Conservation (phyloP, 2,329 filamentous ascomycete species). For the Colletotrichum shisoi region DNA sequence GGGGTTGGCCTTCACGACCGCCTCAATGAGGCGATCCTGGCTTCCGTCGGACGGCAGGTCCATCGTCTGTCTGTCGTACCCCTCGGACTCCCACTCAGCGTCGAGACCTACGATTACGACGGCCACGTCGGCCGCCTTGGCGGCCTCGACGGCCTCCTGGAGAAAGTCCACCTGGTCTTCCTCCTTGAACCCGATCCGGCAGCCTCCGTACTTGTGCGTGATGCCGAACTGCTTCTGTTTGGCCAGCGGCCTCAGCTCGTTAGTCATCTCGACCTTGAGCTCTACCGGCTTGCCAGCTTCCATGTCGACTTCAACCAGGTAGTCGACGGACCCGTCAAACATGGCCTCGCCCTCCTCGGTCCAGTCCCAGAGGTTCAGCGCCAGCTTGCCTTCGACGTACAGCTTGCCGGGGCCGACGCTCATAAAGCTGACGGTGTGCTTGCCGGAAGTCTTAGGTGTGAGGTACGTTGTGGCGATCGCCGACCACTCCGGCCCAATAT, state of each 20-base stretch:
- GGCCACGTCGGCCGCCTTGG: slow-evolving; percentile 70
- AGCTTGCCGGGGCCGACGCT: slow-evolving; percentile 71
- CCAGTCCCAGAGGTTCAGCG: slow-evolving; percentile 74
- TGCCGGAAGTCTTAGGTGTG: slow-evolving; percentile 65
- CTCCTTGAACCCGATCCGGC: slow-evolving; percentile 75
- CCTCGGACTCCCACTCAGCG: slow-evolving; percentile 78
- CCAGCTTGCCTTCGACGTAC: slow-evolving; percentile 66
- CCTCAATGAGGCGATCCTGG: slow-evolving; percentile 69
- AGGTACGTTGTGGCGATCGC: slow-evolving; percentile 68
- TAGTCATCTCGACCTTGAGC: slow-evolving; percentile 70
- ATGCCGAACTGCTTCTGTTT: slow-evolving; percentile 66
- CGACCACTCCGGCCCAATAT: slow-evolving; percentile 70
- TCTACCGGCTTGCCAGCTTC: slow-evolving; percentile 67
- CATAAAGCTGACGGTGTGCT: slow-evolving; percentile 72
- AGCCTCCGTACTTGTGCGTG: slow-evolving; percentile 74
- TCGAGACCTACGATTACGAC: slow-evolving; percentile 74
- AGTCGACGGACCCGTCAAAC: slow-evolving; percentile 73
- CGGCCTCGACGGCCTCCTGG: slow-evolving; percentile 70
- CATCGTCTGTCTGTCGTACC: slow-evolving; percentile 76
- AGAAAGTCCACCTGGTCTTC: slow-evolving; percentile 68
- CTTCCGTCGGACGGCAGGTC: slow-evolving; percentile 69
- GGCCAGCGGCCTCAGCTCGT: slow-evolving; percentile 67
- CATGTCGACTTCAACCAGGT: slow-evolving; percentile 67
- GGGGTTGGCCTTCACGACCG: slow-evolving; percentile 68
- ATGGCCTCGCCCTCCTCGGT: slow-evolving; percentile 73